Conservation (phyloP, 1,284 basidiomycete species). For the Apiotrichum gracile region DNA sequence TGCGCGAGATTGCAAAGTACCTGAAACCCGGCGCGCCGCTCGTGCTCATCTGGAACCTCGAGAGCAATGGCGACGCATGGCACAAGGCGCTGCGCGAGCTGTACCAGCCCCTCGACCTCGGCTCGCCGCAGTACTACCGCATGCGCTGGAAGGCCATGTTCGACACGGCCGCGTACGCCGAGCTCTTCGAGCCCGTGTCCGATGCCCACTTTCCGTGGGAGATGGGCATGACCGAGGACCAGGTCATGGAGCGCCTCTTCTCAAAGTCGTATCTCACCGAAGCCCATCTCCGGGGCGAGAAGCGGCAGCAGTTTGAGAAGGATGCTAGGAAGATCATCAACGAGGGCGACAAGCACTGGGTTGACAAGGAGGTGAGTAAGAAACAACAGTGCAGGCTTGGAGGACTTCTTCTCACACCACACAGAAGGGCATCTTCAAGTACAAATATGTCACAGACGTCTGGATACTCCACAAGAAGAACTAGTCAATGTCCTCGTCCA, state of each 20-base stretch:
- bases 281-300: conserved; percentile 27
- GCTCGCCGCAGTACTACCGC: conserved; percentile 43
- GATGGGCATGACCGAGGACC: conserved; percentile 19
- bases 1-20: conserved; percentile 42
- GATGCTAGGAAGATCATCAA: conserved; percentile 23
- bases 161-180: conserved; percentile 29
- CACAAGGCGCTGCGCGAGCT: conserved; percentile 21
- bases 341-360: conserved; percentile 31
- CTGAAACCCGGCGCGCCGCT: conserved; percentile 41
- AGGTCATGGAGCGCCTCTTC: conserved; percentile 32
- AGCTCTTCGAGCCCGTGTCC: conserved; percentile 26
- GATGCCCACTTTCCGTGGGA: conserved; percentile 24
- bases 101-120: conserved; percentile 33
- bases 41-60: conserved; percentile 47
- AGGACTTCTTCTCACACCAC: too few species aligned
- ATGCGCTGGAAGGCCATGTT: conserved; percentile 31
- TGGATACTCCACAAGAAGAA: conserved; percentile 27
- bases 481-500: background rate
- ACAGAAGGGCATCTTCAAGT: conserved; percentile 36
- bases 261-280: conserved; percentile 44
- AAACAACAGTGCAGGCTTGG: background rate
- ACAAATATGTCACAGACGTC: conserved; percentile 33
- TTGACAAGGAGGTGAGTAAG: conserved; percentile 33
- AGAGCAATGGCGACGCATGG: conserved; percentile 21
- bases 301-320: conserved; percentile 21